Evolutionary conservation across 2,329 filamentous ascomycete genomes (phyloP).

Genomic region (Dendrostoma leiphaemia): DNA sequence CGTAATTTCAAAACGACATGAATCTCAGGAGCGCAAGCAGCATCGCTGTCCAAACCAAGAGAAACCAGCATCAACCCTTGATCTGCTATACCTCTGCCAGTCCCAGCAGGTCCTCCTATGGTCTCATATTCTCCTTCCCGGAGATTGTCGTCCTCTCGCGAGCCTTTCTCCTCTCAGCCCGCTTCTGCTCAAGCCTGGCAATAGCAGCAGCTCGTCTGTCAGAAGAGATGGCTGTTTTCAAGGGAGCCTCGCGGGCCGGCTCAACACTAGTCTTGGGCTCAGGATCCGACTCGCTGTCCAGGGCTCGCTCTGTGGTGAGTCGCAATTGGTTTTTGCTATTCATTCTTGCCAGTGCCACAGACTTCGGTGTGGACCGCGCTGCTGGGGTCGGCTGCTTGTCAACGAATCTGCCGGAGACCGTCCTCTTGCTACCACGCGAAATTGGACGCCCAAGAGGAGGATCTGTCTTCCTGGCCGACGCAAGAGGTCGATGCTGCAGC

Average conservation of each 20-base stretch:
- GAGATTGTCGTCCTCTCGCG: slow-evolving; percentile 28
- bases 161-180: slow-evolving; percentile 46
- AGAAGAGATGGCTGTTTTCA: slow-evolving; percentile 45
- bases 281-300: slow-evolving; percentile 37
- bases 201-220: slow-evolving; percentile 53
- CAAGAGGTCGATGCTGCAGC: slow-evolving; percentile 8
- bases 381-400: not conserved
- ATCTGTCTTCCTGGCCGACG: slow-evolving; percentile 1
- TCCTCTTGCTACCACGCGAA: slow-evolving; percentile 12
- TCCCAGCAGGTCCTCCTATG: slow-evolving; percentile 23
- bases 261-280: slow-evolving; percentile 32
- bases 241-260: slow-evolving; percentile 32
- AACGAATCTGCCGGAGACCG: slow-evolving; percentile 1
- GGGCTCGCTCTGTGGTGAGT: slow-evolving; percentile 27
- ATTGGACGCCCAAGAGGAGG: slow-evolving; percentile 1
- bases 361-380: not conserved
- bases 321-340: slow-evolving; percentile 16
- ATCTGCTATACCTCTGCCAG: slow-evolving; percentile 13
- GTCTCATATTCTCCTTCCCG: slow-evolving; percentile 53
- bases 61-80: slow-evolving; percentile 10
- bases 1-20: slow-evolving; percentile 10
- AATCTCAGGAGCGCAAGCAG: slow-evolving; percentile 10
- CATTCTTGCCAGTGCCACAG: not conserved
- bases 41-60: slow-evolving; percentile 14
- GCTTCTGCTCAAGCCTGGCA: slow-evolving; percentile 53